Conservation (phyloP, 2,329 filamentous ascomycete species). For the Fusarium piperis region DNA sequence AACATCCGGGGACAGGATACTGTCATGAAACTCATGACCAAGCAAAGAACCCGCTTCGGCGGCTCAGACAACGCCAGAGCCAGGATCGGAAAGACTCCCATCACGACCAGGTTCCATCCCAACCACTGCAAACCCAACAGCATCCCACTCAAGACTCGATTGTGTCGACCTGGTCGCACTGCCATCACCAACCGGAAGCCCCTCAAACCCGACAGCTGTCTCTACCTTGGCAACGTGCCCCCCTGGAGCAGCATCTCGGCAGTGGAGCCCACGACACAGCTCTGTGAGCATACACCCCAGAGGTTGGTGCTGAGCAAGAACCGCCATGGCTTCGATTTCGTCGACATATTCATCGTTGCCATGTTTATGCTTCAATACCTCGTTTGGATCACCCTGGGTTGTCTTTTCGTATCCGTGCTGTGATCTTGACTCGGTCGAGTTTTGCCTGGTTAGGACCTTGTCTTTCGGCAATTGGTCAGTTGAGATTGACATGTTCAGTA, state of each 20-base stretch:
- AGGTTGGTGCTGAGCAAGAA: not conserved
- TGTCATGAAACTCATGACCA: not conserved
- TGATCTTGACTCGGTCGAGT: not conserved
- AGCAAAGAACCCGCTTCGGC: not conserved
- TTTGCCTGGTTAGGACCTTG: not conserved
- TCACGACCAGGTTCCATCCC: not conserved
- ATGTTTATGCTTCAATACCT: not conserved
- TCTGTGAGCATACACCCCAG: not conserved
- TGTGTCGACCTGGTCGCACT: not conserved
- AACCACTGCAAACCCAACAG: not conserved
- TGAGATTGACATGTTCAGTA: not conserved
- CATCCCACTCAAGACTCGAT: not conserved
- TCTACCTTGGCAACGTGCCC: not conserved
- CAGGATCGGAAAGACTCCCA: not conserved
- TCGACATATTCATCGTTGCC: not conserved
- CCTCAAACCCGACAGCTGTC: not conserved
- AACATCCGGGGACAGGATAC: not conserved
- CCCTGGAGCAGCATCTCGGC: not conserved
- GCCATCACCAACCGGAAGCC: not conserved
- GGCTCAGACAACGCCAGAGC: not conserved
- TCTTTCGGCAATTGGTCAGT: not conserved
- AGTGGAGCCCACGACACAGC: not conserved
- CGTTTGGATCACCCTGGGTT: not conserved
- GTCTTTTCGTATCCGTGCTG: not conserved
- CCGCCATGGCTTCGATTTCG: not conserved